Conservation (phyloP, 352 stramenopile species). For the Globisporangium acanthophoron region DNA sequence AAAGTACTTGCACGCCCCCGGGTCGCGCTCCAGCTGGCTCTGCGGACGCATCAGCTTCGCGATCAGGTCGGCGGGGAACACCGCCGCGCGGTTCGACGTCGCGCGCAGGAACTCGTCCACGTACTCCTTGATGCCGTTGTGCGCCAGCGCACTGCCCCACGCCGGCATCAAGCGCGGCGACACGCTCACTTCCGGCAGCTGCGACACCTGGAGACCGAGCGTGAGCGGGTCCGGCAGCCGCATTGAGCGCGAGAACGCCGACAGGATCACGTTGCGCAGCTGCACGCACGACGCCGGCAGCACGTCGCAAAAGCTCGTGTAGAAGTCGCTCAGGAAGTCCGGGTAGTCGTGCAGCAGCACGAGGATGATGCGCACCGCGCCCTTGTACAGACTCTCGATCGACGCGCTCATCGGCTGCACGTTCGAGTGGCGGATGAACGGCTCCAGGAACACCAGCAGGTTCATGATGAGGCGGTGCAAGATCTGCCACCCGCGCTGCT, state of each 20-base stretch:
- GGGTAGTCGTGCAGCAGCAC: conserved; percentile 99
- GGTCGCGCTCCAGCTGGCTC: conserved; percentile 63
- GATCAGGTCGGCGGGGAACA: conserved; percentile 81
- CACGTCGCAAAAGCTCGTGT: conserved; percentile 98
- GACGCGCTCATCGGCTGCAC: conserved; percentile 83
- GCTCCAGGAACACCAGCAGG: conserved; percentile 97
- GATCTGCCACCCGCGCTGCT: conserved; percentile 96
- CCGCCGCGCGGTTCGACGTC: conserved; percentile 81
- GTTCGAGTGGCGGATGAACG: conserved; percentile 90
- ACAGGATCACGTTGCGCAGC: conserved; percentile 97
- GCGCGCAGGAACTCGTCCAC: conserved; percentile 95
- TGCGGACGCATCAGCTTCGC: conserved; percentile 62
- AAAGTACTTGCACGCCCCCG: conserved; percentile 75
- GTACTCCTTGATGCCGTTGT: conserved; percentile 89
- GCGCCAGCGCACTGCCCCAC: conserved; percentile 90
- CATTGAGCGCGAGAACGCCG: conserved; percentile 97
- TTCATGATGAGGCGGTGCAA: conserved; percentile 97
- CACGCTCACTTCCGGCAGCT: conserved; percentile 95
- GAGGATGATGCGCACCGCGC: conserved; percentile 95
- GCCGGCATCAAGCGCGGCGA: conserved; percentile 93
- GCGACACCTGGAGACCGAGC: conserved; percentile 96
- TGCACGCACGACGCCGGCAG: conserved; percentile 97
- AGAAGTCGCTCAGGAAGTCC: conserved; percentile 97
- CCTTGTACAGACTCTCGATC: conserved; percentile 96
- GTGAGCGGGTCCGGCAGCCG: conserved; percentile 97